A percentile compares a stretch with the other conserved stretches of the same genome.
These are phyloP conservation scores for Sonneratia caseolaris DNA, from an alignment of 345 rosid species.

Conservation along the genomic window DNA sequence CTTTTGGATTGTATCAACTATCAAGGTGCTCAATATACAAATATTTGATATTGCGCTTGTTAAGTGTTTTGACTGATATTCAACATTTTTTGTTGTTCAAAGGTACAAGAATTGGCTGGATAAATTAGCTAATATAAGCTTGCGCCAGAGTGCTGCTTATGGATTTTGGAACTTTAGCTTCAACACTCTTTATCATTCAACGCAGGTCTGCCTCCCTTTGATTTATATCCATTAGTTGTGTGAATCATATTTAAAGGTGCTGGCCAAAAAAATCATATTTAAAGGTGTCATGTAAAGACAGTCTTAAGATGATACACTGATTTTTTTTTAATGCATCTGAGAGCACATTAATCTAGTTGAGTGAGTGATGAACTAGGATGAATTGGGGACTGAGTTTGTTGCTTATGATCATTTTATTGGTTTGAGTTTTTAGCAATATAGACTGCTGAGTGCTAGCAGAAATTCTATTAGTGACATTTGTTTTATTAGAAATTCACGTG, in stretches of 20 bases:
- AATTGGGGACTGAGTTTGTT: neutral
- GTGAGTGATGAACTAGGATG: neutral
- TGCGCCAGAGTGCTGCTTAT: conserved; percentile 96
- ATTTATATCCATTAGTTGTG: neutral
- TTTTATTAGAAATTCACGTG: neutral
- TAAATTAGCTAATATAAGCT: conserved; percentile 70
- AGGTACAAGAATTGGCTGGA: conserved; percentile 79
- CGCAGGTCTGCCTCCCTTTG: conserved; percentile 46
- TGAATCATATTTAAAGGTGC: neutral
- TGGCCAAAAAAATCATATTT: too few relatives aligned
- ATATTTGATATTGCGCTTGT: neutral
- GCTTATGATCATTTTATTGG: neutral
- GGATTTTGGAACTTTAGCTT: conserved; percentile 89
- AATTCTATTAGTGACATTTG: neutral
- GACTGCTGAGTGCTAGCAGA: neutral
- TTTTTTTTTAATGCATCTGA: neutral
- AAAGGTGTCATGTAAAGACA: neutral
- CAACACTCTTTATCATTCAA: conserved; percentile 84
- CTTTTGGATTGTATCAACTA: too few relatives aligned
- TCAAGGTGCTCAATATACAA: conserved; percentile 1
- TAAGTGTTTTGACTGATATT: neutral
- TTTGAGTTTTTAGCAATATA: neutral
- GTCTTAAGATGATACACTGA: neutral
- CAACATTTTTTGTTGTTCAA: conserved; percentile 5
- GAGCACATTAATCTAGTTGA: neutral